phyloP scores from a whole-genome alignment of 176 grass and related monocot genomes.

The Secale cereale region DNA sequence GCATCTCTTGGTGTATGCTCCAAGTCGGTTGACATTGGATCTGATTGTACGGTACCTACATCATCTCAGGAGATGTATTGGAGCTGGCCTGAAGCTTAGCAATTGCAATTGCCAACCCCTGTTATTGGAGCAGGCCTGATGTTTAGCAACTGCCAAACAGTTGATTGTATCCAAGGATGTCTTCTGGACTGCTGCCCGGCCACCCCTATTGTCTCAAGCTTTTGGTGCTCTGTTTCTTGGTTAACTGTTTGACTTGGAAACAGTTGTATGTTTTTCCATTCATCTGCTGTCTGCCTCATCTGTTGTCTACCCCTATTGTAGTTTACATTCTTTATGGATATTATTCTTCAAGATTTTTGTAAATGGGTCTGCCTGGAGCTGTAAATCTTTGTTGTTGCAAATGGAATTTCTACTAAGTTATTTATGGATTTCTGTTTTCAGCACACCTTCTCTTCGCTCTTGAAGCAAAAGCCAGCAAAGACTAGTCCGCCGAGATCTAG shows the following conservation, averaged over 20 bases:
- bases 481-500: constrained; percentile 48
- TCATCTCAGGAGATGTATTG: neutral
- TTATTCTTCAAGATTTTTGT: constrained; percentile 4
- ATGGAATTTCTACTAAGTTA: constrained; percentile 1
- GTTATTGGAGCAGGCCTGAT: neutral
- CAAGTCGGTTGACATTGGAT: neutral
- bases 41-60: neutral
- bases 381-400: neutral
- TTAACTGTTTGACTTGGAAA: constrained; percentile 1
- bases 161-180: neutral
- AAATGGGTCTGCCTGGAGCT: constrained; percentile 1
- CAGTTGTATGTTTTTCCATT: neutral
- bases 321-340: neutral
- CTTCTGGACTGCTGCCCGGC: neutral
- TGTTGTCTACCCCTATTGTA: too few species aligned
- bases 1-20: neutral
- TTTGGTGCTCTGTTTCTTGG: neutral
- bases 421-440: constrained; percentile 35
- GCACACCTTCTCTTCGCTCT: constrained; percentile 69
- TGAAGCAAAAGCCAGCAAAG: constrained; percentile 71
- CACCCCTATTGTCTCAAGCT: neutral
- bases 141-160: constrained; percentile 4
- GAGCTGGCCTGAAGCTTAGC: neutral
- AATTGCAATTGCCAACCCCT: neutral
- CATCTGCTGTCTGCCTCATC: neutral